phyloP scores from a whole-genome alignment of 116 monocot species.

The Posidonia oceanica region DNA sequence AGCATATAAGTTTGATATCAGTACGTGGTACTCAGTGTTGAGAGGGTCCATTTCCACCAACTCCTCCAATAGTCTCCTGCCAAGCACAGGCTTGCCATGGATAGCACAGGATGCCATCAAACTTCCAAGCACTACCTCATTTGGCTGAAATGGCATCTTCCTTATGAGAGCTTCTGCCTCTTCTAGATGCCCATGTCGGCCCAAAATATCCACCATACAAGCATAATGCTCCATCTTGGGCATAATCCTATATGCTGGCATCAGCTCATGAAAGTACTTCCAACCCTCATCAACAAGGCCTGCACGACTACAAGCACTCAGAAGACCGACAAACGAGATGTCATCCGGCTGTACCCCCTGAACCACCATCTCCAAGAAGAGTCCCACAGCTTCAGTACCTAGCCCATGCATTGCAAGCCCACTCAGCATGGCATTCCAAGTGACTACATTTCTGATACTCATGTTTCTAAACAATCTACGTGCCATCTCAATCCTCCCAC shows the following conservation, averaged over 20 bases:
- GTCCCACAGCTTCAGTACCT: conserved; percentile 17
- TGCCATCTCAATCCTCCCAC: conserved; percentile 32
- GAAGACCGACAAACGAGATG: conserved; percentile 51
- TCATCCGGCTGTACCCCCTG: conserved; percentile 32
- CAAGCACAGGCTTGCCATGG: conserved; percentile 36
- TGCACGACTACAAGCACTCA: conserved; percentile 53
- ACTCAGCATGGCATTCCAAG: conserved; percentile 61
- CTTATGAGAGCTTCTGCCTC: conserved; percentile 48
- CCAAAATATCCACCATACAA: conserved; percentile 70
- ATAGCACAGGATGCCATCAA: conserved; percentile 53
- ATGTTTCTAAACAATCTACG: conserved; percentile 22
- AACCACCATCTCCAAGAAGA: conserved; percentile 36
- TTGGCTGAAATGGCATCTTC: conserved; percentile 49
- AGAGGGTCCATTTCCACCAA: conserved; percentile 38
- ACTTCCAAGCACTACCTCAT: conserved; percentile 64
- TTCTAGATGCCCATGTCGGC: conserved; percentile 39
- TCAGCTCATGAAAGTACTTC: conserved; percentile 22
- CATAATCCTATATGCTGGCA: conserved; percentile 14
- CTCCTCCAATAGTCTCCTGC: conserved; percentile 31
- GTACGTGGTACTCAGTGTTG: conserved; percentile 49
- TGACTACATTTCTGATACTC: conserved; percentile 21
- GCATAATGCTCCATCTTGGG: conserved; percentile 60
- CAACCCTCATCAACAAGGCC: conserved; percentile 42
- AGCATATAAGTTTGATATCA: conserved; percentile 47
- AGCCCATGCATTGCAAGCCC: conserved; percentile 57